Evolutionary conservation across 768 basidiomycete species (phyloP), one percentile per base, ranked within the genome.

Genomic region (Exidia glandulosa): DNA sequence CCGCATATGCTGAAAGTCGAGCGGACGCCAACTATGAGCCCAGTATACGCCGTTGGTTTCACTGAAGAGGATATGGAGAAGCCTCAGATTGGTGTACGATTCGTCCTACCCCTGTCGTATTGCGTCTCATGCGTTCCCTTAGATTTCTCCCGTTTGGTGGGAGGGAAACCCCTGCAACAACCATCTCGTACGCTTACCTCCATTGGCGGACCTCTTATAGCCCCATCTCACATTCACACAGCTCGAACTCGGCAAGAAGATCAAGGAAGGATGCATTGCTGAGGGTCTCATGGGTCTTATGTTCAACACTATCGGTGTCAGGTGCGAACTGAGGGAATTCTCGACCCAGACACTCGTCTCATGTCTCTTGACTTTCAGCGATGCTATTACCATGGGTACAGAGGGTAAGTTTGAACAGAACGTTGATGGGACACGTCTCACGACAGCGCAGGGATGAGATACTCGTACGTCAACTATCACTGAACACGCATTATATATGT

Each of bases 101-200:
- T 32, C 54, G 3, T 54, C 36, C 7, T 23, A 61, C 57, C 50
- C 30, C 33, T 23, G 41, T 55, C 19, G 60, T 25, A 14, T 30
- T 33, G 60, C 61, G 25, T 58, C 61, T 63, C 31, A 65, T 14
- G 60, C 34, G 50, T 31, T 50, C 55, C 27, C 63, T 25, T 68
- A 91, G 87, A 86, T 94, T 67, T 88, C 88, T 33, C 85, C 88
- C 2, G 79, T 92, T 57, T 94, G 90, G 90, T 94, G 90, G 89
- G 90, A 93, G 79, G 90, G 90, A 86, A 45, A 62, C 64, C 57
- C 10, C 10, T 94, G 91, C 70, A 94, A 94, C 67, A 78, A 77
- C 52, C 90, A 93, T 68, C 79, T 91, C 32, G 88, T 88, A 70
- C 66, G 79, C 68, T n/a, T n/a, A n/a, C 14, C 61, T 16, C 56